phyloP scores from a whole-genome alignment of 2,329 filamentous ascomycete genomes.

The Exophiala phaeomuriformis region DNA sequence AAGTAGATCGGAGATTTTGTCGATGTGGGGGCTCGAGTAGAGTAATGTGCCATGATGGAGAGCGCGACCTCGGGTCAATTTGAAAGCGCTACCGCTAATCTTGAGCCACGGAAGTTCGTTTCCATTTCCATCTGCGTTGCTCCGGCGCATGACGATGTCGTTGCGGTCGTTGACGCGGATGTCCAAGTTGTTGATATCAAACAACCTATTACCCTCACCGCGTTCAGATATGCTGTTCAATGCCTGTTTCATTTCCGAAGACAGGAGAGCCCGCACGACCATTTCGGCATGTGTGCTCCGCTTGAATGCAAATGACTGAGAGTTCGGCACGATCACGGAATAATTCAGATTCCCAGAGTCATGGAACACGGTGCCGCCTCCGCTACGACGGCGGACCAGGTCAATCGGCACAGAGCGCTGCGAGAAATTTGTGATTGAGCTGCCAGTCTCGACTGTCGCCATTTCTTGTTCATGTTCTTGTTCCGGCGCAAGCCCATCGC shows the following conservation, averaged over 20 bases:
- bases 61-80: constrained; percentile 71
- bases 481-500: constrained; percentile 32
- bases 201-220: constrained; percentile 42
- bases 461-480: neutral
- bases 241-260: neutral
- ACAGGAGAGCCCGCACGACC: constrained; percentile 70
- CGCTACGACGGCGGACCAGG: constrained; percentile 76
- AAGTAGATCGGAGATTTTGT: constrained; percentile 61
- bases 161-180: constrained; percentile 80
- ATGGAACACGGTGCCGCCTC: constrained; percentile 91
- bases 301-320: constrained; percentile 54
- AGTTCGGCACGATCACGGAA: constrained; percentile 75
- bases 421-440: neutral
- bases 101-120: constrained; percentile 53
- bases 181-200: constrained; percentile 28
- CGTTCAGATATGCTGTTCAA: constrained; percentile 17
- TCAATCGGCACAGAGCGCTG: constrained; percentile 35
- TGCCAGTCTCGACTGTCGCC: neutral
- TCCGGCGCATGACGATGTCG: constrained; percentile 71
- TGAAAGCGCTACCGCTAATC: constrained; percentile 90
- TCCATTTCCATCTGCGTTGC: constrained; percentile 14
- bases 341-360: constrained; percentile 92
- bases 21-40: constrained; percentile 66
- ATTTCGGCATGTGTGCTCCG: constrained; percentile 84
- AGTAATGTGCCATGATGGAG: constrained; percentile 92